phyloP scores from a whole-genome alignment of 306 rosid species.

The Hippophae tibetana region DNA sequence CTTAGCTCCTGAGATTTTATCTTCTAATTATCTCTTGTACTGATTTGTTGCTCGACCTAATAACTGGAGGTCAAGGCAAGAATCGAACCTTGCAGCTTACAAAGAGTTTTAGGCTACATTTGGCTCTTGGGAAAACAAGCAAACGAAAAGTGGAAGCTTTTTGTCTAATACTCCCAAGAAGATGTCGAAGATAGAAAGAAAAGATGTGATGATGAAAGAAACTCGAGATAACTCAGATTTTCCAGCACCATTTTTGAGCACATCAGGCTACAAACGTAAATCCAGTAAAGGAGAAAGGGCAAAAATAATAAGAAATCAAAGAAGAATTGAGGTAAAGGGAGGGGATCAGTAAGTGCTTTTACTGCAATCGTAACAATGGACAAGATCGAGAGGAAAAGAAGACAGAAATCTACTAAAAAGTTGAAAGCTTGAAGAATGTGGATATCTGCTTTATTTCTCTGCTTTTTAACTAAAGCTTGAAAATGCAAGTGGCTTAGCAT shows the following conservation, averaged over 20 bases:
- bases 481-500: no score
- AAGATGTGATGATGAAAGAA: slow-evolving; percentile 58
- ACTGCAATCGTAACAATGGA: not conserved
- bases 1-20: no score
- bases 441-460: no score
- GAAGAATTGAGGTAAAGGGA: slow-evolving; percentile 22
- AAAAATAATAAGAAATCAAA: slow-evolving; percentile 23
- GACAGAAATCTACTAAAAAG: not conserved
- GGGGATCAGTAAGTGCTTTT: slow-evolving; percentile 7
- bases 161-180: slow-evolving; percentile 37
- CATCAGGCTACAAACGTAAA: slow-evolving; percentile 35
- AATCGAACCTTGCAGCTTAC: slow-evolving; percentile 62
- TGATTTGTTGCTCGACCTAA: slow-evolving; percentile 71
- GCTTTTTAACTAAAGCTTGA: not conserved
- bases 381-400: not conserved
- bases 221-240: slow-evolving; percentile 43
- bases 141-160: slow-evolving; percentile 30
- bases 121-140: slow-evolving; percentile 46
- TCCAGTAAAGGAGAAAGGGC: slow-evolving; percentile 27
- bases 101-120: slow-evolving; percentile 54
- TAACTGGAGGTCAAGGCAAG: slow-evolving; percentile 82
- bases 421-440: not conserved
- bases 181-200: slow-evolving; percentile 28
- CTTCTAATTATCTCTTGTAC: slow-evolving; percentile 12
- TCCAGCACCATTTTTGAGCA: slow-evolving; percentile 56